A percentile compares a stretch with the other conserved stretches of the same genome.
These are phyloP conservation scores for Gremmenia infestans DNA, from an alignment of 2,329 filamentous ascomycete genomes.

Conservation along the genomic window DNA sequence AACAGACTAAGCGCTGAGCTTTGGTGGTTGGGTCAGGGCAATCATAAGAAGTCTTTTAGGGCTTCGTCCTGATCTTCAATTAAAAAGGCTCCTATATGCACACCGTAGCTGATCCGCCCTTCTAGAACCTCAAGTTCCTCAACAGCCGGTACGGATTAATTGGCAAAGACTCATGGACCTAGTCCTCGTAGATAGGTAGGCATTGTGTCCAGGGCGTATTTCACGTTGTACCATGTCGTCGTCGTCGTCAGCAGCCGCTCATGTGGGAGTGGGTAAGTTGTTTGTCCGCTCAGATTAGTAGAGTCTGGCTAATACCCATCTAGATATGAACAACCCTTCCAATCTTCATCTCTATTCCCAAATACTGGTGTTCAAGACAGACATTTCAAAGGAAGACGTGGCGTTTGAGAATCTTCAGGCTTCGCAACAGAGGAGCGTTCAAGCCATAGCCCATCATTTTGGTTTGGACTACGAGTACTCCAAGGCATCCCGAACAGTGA, in stretches of 20 bases:
- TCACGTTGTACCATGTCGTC: background rate
- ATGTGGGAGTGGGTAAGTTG: background rate
- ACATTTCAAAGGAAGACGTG: background rate
- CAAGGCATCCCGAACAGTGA: background rate
- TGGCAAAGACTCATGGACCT: no score
- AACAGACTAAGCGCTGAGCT: background rate
- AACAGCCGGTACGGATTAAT: background rate
- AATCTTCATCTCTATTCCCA: slow-evolving; percentile 13
- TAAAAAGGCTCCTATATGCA: background rate
- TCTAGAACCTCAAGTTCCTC: background rate
- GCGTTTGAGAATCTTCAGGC: background rate
- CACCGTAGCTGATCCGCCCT: background rate
- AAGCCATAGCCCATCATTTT: slow-evolving; percentile 2
- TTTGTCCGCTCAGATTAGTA: no score
- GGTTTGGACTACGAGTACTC: slow-evolving; percentile 6
- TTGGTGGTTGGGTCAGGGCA: background rate
- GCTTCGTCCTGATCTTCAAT: background rate
- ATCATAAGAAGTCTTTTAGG: background rate
- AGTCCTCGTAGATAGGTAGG: no score
- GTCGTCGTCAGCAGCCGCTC: background rate
- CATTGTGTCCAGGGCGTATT: no score
- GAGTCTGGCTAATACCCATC: background rate
- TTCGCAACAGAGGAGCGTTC: slow-evolving; percentile 4
- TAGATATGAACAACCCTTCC: slow-evolving; percentile 15
- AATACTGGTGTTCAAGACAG: slow-evolving; percentile 13